A percentile compares a stretch with the other conserved stretches of the same genome.
Evolutionary conservation across 1,284 basidiomycete species (phyloP).

Genomic region (Ustilago lituana): DNA sequence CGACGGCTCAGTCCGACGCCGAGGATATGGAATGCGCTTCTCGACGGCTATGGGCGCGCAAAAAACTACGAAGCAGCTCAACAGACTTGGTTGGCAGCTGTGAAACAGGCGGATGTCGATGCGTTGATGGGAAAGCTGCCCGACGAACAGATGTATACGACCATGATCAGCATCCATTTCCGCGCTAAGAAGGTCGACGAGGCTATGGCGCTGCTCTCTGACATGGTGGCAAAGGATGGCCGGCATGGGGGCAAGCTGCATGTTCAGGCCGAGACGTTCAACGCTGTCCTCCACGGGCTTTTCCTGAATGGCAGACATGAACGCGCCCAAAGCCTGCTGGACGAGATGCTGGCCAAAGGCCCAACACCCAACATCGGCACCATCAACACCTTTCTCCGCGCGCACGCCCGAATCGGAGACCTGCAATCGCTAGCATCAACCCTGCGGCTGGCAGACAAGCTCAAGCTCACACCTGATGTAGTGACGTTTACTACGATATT

Average conservation of each 20-base stretch:
- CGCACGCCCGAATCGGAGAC: constrained; percentile 42
- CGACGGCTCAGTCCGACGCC: constrained; percentile 25
- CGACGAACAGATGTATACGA: constrained; percentile 55
- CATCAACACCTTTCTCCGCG: constrained; percentile 57
- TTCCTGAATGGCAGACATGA: constrained; percentile 14
- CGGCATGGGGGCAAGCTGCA: constrained; percentile 13
- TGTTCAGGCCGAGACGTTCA: constrained; percentile 52
- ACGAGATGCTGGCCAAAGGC: constrained; percentile 43
- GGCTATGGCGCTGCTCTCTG: constrained; percentile 45
- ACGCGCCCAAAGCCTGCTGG: constrained; percentile 39
- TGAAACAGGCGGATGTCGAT: not conserved
- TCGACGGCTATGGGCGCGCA: constrained; percentile 53
- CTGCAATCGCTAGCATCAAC: constrained; percentile 32
- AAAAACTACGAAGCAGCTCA: constrained; percentile 38
- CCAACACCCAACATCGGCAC: constrained; percentile 57
- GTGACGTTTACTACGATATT: constrained; percentile 61
- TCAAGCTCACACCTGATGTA: constrained; percentile 52
- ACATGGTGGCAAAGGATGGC: constrained; percentile 25
- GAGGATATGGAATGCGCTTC: constrained; percentile 51
- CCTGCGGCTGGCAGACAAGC: constrained; percentile 38
- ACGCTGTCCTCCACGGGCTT: constrained; percentile 55
- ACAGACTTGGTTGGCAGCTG: constrained; percentile 47
- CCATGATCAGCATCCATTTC: constrained; percentile 57
- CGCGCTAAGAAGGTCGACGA: constrained; percentile 17
- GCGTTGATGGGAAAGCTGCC: constrained; percentile 1